Conservation (phyloP, 2,329 filamentous ascomycete species). For the Orbilia oligospora region DNA sequence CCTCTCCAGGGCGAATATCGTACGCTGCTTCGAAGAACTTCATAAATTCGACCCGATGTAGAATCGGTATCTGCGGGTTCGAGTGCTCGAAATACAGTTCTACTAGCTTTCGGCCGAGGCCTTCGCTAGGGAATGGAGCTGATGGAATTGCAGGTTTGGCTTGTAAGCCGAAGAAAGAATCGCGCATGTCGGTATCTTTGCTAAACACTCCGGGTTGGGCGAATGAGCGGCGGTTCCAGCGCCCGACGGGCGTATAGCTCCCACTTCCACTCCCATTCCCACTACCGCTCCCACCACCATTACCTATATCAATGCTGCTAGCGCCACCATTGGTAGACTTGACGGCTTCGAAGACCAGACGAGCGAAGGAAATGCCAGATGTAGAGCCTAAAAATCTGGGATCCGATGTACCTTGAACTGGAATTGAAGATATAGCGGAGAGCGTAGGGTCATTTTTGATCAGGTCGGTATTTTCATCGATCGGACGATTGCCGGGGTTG, state of each 20-base stretch:
- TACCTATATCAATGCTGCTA: constrained; percentile 38
- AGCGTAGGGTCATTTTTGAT: constrained; percentile 64
- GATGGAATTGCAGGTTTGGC: constrained; percentile 89
- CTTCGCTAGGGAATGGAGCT: constrained; percentile 84
- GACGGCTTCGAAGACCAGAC: constrained; percentile 93
- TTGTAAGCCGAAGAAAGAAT: constrained; percentile 97
- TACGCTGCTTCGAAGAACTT: constrained; percentile 88
- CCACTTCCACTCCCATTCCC: constrained; percentile 18
- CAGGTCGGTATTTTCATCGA: constrained; percentile 64
- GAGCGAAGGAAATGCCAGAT: constrained; percentile 92
- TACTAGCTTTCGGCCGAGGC: constrained; percentile 80
- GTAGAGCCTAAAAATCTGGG: constrained; percentile 86
- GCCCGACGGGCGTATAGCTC: constrained; percentile 67
- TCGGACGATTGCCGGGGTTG: constrained; percentile 62
- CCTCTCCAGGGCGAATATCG: constrained; percentile 72
- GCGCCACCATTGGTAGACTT: constrained; percentile 72
- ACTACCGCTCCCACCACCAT: constrained; percentile 50
- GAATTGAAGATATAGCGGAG: constrained; percentile 65
- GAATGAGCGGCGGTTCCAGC: constrained; percentile 65
- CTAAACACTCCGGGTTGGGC: constrained; percentile 66
- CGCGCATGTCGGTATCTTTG: constrained; percentile 85
- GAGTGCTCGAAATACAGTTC: constrained; percentile 94
- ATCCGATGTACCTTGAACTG: constrained; percentile 77
- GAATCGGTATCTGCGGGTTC: constrained; percentile 93
- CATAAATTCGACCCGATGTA: constrained; percentile 92